Evolutionary conservation across 2,329 filamentous ascomycete species (phyloP).

Genomic region (Stachybotrys elegans): DNA sequence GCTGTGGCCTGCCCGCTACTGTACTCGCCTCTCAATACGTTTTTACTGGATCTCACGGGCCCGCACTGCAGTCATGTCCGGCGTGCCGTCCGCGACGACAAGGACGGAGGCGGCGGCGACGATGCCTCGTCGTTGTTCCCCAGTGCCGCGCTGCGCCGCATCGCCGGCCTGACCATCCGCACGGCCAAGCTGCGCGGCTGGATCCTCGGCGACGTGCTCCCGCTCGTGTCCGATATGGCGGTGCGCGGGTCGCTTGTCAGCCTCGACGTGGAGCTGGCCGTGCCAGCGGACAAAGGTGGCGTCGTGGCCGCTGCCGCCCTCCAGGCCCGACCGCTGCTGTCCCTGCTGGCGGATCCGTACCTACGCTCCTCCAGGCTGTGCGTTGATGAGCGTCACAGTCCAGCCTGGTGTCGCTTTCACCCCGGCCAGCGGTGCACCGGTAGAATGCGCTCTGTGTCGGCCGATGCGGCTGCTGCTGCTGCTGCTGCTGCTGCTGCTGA

Average conservation of each 20-base stretch:
- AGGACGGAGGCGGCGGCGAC: slow-evolving; percentile 13
- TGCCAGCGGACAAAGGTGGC: not conserved
- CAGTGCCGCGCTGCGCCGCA: slow-evolving; percentile 17
- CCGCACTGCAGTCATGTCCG: slow-evolving; percentile 21
- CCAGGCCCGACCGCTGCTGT: slow-evolving; percentile 29
- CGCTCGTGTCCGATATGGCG: slow-evolving; percentile 24
- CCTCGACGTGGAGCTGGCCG: slow-evolving; percentile 11
- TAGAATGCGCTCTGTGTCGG: slow-evolving; percentile 10
- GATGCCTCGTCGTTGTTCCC: slow-evolving; percentile 15
- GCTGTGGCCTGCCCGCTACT: slow-evolving; percentile 24
- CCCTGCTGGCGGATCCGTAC: slow-evolving; percentile 39
- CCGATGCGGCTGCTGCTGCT: no score
- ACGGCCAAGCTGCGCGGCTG: slow-evolving; percentile 25
- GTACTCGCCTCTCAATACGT: slow-evolving; percentile 23
- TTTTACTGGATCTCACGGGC: slow-evolving; percentile 22
- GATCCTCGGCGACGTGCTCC: slow-evolving; percentile 21
- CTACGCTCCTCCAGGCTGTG: slow-evolving; percentile 33
- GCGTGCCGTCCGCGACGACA: slow-evolving; percentile 7
- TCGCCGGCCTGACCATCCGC: slow-evolving; percentile 21
- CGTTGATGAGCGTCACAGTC: slow-evolving; percentile 29
- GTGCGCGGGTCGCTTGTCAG: slow-evolving; percentile 21
- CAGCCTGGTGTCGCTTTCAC: slow-evolving; percentile 39
- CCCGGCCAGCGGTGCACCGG: slow-evolving; percentile 9
- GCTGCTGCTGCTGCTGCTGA: slow-evolving; percentile 7
- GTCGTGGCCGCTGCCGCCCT: slow-evolving; percentile 14